Percentiles rank a stretch among this genome's conserved stretches.
Evolutionary conservation across 116 monocot species (phyloP).

Genomic region (Trichopus zeylanicus): DNA sequence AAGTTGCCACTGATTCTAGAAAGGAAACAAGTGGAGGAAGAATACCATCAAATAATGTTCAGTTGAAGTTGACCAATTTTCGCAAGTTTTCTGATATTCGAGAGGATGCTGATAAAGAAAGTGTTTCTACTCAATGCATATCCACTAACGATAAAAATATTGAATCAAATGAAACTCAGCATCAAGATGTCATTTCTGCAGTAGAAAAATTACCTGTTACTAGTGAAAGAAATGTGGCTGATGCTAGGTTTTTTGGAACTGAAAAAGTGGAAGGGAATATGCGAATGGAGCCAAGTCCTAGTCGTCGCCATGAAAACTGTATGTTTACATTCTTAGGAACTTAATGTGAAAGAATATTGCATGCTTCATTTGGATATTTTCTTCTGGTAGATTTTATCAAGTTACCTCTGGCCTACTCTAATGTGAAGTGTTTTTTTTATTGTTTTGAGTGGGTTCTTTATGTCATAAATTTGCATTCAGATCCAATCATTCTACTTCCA

Average conservation of each 20-base stretch:
- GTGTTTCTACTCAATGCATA: conserved; percentile 24
- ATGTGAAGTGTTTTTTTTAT: too few species aligned
- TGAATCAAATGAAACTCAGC: conserved; percentile 36
- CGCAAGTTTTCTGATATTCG: conserved; percentile 32
- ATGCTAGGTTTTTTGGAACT: conserved; percentile 18
- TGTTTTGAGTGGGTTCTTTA: too few species aligned
- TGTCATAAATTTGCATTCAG: too few species aligned
- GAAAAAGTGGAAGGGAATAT: conserved; percentile 28
- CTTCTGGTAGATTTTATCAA: too few species aligned
- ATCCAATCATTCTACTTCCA: too few species aligned
- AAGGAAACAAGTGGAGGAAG: conserved; percentile 51
- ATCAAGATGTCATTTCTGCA: conserved; percentile 34
- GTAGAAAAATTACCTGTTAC: conserved; percentile 20
- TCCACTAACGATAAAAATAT: conserved; percentile 14
- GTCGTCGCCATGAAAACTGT: conserved; percentile 38
- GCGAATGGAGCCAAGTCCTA: conserved; percentile 37
- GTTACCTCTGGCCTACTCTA: too few species aligned
- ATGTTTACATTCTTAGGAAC: conserved; percentile 6
- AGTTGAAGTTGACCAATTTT: conserved; percentile 40
- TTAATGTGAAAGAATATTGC: not conserved
- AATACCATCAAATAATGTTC: conserved; percentile 31
- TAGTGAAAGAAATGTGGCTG: conserved; percentile 29
- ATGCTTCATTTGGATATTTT: too few species aligned
- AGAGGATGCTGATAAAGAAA: conserved; percentile 44
- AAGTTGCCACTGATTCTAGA: conserved; percentile 48